Percentiles rank a stretch among this genome's conserved stretches.
Conservation (phyloP, 352 stramenopile genomes). For the Phytophthora foliorum region DNA sequence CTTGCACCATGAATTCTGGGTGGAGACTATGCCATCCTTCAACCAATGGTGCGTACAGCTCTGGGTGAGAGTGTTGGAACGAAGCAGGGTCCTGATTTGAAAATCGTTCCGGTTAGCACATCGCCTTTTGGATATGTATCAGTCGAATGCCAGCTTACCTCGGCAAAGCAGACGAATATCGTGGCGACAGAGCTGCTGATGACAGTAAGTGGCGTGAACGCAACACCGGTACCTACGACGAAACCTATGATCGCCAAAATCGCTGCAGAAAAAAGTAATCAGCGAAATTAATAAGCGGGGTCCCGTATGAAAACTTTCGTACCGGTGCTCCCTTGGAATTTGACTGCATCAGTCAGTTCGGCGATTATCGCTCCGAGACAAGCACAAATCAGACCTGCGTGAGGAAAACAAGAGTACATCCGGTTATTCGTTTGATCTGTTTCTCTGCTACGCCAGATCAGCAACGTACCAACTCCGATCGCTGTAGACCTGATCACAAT, state of each 20-base stretch:
- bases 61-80: constrained; percentile 73
- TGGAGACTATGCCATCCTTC: constrained; percentile 82
- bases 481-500: constrained; percentile 87
- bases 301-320: background rate
- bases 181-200: constrained; percentile 95
- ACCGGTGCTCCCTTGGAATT: constrained; percentile 54
- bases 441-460: background rate
- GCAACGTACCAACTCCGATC: constrained; percentile 68
- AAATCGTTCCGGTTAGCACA: background rate
- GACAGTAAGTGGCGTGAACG: constrained; percentile 89
- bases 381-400: constrained; percentile 55
- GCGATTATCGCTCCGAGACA: constrained; percentile 45
- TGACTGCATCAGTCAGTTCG: constrained; percentile 48
- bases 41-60: constrained; percentile 76
- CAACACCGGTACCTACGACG: constrained; percentile 81
- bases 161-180: constrained; percentile 96
- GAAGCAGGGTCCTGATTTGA: constrained; percentile 60
- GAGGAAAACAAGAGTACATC: background rate
- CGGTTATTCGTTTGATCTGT: background rate
- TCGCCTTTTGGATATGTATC: background rate
- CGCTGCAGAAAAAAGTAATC: constrained; percentile 28
- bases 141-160: constrained; percentile 48
- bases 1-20: constrained; percentile 78
- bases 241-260: constrained; percentile 79
- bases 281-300: too few relatives aligned